Percentiles rank a stretch among this genome's conserved stretches.
These are phyloP conservation scores for Comarum palustre DNA, from an alignment of 306 rosid species.

Conservation along the genomic window DNA sequence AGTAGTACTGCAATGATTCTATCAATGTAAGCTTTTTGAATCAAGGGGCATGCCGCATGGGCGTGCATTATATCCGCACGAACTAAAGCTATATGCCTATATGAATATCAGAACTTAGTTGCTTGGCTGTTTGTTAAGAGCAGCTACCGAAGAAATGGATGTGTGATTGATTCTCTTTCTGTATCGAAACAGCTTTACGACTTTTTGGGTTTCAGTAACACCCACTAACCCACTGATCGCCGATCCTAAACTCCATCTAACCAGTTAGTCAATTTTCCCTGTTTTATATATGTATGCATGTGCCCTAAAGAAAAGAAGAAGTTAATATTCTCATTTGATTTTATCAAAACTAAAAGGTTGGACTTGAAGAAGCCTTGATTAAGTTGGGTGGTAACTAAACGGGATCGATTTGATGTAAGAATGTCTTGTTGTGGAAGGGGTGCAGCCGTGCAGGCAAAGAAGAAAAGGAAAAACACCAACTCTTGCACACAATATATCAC, in stretches of 20 bases:
- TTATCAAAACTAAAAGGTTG: neutral
- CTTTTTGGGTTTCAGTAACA: conserved; percentile 2
- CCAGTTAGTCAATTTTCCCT: neutral
- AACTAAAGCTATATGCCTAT: neutral
- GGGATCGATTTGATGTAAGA: neutral
- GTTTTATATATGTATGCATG: neutral
- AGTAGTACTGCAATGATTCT: neutral
- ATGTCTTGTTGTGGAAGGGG: neutral
- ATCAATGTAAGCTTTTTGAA: neutral
- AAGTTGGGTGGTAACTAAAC: too few relatives aligned
- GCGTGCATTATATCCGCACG: neutral
- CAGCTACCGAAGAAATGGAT: conserved; percentile 1
- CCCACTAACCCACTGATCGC: neutral
- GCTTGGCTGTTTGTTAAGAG: conserved; percentile 3
- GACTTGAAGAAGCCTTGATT: neutral
- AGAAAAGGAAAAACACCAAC: neutral
- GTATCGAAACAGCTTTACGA: neutral
- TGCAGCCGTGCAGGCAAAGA: neutral
- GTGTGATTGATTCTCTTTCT: neutral
- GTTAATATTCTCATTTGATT: neutral
- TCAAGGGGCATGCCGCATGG: neutral
- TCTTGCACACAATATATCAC: neutral
- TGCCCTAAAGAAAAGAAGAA: neutral
- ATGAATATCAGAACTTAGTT: neutral
- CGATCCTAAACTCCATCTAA: neutral